phyloP scores from a whole-genome alignment of 2,329 filamentous ascomycete species.

The Cladophialophora yegresii region DNA sequence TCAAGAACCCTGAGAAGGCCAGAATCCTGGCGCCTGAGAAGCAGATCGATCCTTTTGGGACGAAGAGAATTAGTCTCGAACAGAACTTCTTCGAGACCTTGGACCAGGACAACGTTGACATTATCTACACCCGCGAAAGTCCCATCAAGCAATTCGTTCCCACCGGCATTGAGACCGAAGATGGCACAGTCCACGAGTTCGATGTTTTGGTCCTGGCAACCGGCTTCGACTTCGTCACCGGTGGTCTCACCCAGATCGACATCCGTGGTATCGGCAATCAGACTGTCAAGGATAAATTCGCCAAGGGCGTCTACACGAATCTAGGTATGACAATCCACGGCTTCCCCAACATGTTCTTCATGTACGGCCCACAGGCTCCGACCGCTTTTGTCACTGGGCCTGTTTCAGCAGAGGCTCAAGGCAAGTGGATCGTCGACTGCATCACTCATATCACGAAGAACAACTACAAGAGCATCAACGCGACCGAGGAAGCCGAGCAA shows the following conservation, averaged over 20 bases:
- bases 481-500: slow-evolving; percentile 11
- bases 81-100: slow-evolving; percentile 55
- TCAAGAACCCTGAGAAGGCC: slow-evolving; percentile 52
- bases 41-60: slow-evolving; percentile 57
- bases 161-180: slow-evolving; percentile 45
- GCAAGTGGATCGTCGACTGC: slow-evolving; percentile 49
- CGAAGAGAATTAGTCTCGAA: slow-evolving; percentile 54
- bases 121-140: slow-evolving; percentile 38
- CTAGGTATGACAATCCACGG: slow-evolving; percentile 46
- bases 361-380: slow-evolving; percentile 59
- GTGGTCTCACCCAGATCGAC: slow-evolving; percentile 44
- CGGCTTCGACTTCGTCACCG: slow-evolving; percentile 49
- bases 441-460: slow-evolving; percentile 7
- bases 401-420: slow-evolving; percentile 57
- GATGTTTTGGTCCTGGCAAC: slow-evolving; percentile 48
- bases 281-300: slow-evolving; percentile 42
- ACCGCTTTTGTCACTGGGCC: slow-evolving; percentile 51
- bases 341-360: slow-evolving; percentile 54
- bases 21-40: slow-evolving; percentile 58
- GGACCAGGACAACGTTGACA: slow-evolving; percentile 46
- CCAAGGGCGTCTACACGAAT: slow-evolving; percentile 42
- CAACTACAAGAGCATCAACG: slow-evolving; percentile 9
- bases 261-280: slow-evolving; percentile 43
- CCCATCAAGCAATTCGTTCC: slow-evolving; percentile 23
- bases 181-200: slow-evolving; percentile 44